These are phyloP conservation scores for Phytophthora pluvialis DNA, from an alignment of 352 stramenopile species.

Conservation along the genomic window DNA sequence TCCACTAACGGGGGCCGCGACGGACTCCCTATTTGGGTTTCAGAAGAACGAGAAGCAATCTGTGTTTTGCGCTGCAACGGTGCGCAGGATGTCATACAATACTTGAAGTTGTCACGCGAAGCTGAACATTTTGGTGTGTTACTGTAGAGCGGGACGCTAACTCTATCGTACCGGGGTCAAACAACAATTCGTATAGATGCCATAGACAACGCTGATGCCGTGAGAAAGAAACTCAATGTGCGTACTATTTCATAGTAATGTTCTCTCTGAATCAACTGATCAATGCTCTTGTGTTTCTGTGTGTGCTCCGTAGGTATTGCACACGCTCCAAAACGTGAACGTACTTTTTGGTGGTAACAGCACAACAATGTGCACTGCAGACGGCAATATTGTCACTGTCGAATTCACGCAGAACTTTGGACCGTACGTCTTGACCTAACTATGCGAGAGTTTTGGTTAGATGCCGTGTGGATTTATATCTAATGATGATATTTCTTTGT, in stretches of 20 bases:
- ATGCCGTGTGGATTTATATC: no score
- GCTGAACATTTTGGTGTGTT: not conserved
- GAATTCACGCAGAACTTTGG: conserved; percentile 87
- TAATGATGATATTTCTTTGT: not conserved
- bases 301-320: conserved; percentile 42
- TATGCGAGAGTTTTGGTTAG: no score
- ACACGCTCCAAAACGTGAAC: conserved; percentile 61
- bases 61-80: conserved; percentile 68
- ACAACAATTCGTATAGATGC: conserved; percentile 75
- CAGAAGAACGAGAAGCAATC: conserved; percentile 88
- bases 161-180: conserved; percentile 63
- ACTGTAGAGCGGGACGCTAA: conserved; percentile 68
- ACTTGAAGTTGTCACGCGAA: not conserved
- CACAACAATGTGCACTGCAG: conserved; percentile 66
- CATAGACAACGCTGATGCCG: conserved; percentile 60
- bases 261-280: not conserved
- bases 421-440: conserved; percentile 33
- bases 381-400: conserved; percentile 74
- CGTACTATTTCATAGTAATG: conserved; percentile 1
- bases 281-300: not conserved
- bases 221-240: conserved; percentile 77
- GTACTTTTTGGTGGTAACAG: conserved; percentile 63
- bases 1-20: conserved; percentile 69
- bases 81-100: conserved; percentile 20
- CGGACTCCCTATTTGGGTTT: conserved; percentile 67